Evolutionary conservation across 2,329 filamentous ascomycete species (phyloP).

Genomic region (Paraconiothyrium brasiliense): DNA sequence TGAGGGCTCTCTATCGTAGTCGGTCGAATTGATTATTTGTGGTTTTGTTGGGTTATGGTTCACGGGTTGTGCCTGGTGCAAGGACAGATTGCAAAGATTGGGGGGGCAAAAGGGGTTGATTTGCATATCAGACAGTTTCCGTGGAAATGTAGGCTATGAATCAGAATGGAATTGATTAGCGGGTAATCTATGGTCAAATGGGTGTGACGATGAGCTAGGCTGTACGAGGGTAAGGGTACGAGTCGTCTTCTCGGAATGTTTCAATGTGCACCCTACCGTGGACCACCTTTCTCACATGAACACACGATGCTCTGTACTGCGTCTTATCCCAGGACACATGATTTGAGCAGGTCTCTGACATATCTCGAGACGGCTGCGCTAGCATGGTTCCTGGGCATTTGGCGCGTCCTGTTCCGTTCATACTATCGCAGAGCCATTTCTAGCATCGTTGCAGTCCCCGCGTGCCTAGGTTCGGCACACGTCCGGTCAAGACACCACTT

Average conservation of each 20-base stretch:
- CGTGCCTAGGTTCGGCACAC: neutral
- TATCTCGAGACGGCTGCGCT: neutral
- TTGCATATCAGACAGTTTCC: conserved; percentile 16
- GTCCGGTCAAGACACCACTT: conserved; percentile 4
- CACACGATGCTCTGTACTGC: neutral
- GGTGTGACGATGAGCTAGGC: neutral
- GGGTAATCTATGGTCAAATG: neutral
- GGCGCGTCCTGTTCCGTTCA: neutral
- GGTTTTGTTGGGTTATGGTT: neutral
- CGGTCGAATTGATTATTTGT: conserved; percentile 5
- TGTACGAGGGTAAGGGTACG: neutral
- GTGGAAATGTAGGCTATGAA: conserved; percentile 19
- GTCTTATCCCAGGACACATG: neutral
- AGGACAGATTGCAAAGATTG: neutral
- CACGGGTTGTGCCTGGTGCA: neutral
- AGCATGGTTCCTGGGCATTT: neutral
- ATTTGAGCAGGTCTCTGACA: too few relatives aligned
- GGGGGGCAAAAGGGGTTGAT: neutral
- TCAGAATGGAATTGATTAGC: conserved; percentile 7
- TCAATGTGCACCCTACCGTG: too few relatives aligned
- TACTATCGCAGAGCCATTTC: neutral
- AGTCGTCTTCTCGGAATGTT: neutral
- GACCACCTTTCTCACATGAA: neutral
- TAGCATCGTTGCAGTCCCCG: neutral
- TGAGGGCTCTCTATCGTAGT: neutral